A percentile compares a stretch with the other conserved stretches of the same genome.
Evolutionary conservation across 2,329 filamentous ascomycete species (phyloP).

Genomic region (Penicillium glabrum): DNA sequence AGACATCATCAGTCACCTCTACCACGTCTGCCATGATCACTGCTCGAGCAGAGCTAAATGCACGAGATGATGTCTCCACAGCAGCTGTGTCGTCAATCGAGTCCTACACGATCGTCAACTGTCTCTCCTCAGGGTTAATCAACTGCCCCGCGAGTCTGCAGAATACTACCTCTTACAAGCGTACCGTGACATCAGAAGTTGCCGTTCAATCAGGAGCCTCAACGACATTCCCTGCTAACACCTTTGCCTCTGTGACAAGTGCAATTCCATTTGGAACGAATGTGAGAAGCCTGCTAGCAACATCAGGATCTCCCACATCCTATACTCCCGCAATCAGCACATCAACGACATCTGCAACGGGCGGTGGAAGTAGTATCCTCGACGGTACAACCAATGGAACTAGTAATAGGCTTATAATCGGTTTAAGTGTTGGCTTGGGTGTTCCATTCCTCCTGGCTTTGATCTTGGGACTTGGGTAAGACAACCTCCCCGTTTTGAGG

Average conservation of each 20-base stretch:
- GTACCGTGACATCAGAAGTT: constrained; percentile 43
- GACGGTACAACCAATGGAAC: constrained; percentile 34
- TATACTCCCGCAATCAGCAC: constrained; percentile 35
- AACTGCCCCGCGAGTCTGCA: constrained; percentile 56
- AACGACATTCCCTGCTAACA: constrained; percentile 44
- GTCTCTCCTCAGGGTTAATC: constrained; percentile 42
- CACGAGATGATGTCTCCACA: constrained; percentile 37
- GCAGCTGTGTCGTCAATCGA: constrained; percentile 32
- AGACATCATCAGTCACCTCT: constrained; percentile 21
- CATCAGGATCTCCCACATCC: constrained; percentile 47
- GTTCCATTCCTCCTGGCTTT: constrained; percentile 14
- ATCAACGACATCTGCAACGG: constrained; percentile 12
- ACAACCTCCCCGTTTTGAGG: background rate
- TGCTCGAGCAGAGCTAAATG: constrained; percentile 9
- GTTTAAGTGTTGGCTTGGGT: constrained; percentile 46
- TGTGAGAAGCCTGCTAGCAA: constrained; percentile 37
- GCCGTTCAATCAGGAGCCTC: constrained; percentile 39
- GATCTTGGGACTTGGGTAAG: background rate
- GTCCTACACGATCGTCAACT: constrained; percentile 49
- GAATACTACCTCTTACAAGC: constrained; percentile 32
- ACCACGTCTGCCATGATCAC: constrained; percentile 19
- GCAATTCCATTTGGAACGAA: constrained; percentile 47
- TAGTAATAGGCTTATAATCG: constrained; percentile 50
- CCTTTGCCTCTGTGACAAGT: constrained; percentile 25
- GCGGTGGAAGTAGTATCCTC: constrained; percentile 5